Conservation (phyloP, 192 early-diverging fungal species). For the Jimgerdemannia lactiflua region DNA sequence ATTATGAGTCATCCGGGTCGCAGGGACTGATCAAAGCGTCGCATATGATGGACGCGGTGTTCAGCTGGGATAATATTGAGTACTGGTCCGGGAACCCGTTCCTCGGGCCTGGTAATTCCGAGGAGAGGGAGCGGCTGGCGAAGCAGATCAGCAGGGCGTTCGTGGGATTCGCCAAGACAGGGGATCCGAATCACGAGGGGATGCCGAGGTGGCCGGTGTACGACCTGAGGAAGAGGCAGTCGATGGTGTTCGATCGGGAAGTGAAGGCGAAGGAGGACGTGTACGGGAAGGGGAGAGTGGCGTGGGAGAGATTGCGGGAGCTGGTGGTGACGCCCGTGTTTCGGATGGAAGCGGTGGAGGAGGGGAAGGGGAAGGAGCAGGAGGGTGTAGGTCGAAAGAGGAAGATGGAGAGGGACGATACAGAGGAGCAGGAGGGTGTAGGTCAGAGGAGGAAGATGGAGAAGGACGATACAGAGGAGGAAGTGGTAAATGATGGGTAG, state of each 20-base stretch:
- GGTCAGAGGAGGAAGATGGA: no score
- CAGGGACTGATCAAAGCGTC: conserved; percentile 23
- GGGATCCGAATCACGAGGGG: conserved; percentile 34
- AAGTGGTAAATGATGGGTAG: no score
- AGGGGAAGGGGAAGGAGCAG: neutral
- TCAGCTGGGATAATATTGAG: conserved; percentile 18
- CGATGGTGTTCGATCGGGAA: conserved; percentile 17
- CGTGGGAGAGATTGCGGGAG: conserved; percentile 16
- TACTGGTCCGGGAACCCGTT: conserved; percentile 22
- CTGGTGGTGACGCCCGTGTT: conserved; percentile 16
- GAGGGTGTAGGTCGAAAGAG: neutral
- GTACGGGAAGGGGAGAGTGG: conserved; percentile 8
- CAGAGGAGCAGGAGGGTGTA: no score
- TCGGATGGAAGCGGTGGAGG: neutral
- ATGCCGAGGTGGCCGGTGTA: conserved; percentile 25
- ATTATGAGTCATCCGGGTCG: conserved; percentile 23
- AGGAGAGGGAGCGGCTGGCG: conserved; percentile 34
- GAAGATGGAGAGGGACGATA: neutral
- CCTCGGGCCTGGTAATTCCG: conserved; percentile 17
- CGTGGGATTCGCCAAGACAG: conserved; percentile 34
- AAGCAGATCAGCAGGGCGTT: conserved; percentile 30
- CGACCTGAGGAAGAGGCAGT: conserved; percentile 4
- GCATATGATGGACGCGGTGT: conserved; percentile 22
- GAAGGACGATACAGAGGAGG: no score
- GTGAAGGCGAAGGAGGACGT: conserved; percentile 12